phyloP scores from a whole-genome alignment of 2,329 filamentous ascomycete genomes.

The Cladophialophora psammophila region DNA sequence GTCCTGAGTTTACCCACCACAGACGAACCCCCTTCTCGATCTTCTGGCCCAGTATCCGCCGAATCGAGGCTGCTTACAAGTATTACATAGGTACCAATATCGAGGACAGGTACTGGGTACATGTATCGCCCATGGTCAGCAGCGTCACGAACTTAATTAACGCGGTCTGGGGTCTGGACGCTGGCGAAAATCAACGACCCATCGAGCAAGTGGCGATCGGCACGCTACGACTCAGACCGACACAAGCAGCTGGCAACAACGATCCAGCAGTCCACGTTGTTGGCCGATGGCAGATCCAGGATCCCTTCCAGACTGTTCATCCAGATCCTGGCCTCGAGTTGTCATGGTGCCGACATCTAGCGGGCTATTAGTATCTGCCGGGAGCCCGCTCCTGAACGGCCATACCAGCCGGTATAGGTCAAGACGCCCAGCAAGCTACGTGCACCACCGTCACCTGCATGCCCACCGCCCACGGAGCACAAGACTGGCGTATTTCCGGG shows the following conservation, averaged over 20 bases:
- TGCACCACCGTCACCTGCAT: too few relatives aligned
- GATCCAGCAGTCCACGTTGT: not conserved
- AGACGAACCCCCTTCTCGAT: not conserved
- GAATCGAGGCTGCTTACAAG: not conserved
- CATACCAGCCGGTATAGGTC: not conserved
- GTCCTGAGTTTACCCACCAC: too few relatives aligned
- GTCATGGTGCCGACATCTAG: not conserved
- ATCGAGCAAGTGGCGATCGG: not conserved
- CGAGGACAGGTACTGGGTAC: too few relatives aligned
- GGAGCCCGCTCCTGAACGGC: not conserved
- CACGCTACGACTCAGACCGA: not conserved
- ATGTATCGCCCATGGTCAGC: not conserved
- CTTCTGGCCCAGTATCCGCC: not conserved
- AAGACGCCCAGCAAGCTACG: not conserved
- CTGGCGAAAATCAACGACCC: not conserved
- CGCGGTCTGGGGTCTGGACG: slow-evolving; percentile 4
- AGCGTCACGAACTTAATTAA: not conserved
- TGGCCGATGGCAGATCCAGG: slow-evolving; percentile 1
- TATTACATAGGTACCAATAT: too few relatives aligned
- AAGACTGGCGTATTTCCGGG: slow-evolving; percentile 17
- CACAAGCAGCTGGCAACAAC: not conserved
- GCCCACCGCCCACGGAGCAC: not conserved
- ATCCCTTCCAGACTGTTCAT: not conserved
- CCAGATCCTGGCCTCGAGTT: not conserved
- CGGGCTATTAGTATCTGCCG: not conserved